Percentiles rank a stretch among this genome's conserved stretches.
Evolutionary conservation across 352 stramenopile species (phyloP).

Genomic region (Globisporangium spiculum): DNA sequence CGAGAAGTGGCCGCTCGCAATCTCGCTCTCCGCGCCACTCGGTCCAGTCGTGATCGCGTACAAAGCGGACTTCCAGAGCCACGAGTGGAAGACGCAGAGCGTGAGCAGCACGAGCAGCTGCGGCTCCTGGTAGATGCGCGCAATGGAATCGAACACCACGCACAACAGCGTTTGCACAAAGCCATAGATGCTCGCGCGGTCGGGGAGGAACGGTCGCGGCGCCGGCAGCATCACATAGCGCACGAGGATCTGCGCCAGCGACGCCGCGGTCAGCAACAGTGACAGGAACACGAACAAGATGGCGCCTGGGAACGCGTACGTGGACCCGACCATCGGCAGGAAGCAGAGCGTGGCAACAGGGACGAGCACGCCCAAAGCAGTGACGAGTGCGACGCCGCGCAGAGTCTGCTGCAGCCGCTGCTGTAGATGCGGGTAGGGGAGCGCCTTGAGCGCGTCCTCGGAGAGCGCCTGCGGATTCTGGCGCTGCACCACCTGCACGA

Average conservation of each 20-base stretch:
- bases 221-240: conserved; percentile 45
- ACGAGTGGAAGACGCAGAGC: conserved; percentile 45
- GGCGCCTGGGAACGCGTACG: conserved; percentile 30
- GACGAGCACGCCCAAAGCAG: conserved; percentile 15
- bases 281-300: conserved; percentile 24
- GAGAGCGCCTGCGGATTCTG: conserved; percentile 8
- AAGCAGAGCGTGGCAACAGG: conserved; percentile 30
- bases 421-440: conserved; percentile 44
- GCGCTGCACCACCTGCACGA: conserved; percentile 28
- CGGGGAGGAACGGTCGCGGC: conserved; percentile 22
- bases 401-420: conserved; percentile 54
- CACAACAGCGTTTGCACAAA: conserved; percentile 37
- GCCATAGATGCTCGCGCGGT: conserved; percentile 23
- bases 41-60: conserved; percentile 13
- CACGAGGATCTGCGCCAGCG: conserved; percentile 34
- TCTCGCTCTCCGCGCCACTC: not conserved
- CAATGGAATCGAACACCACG: conserved; percentile 25
- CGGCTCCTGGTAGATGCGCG: conserved; percentile 36
- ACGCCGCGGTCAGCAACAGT: conserved; percentile 19
- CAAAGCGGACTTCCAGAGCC: conserved; percentile 37
- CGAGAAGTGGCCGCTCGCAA: conserved; percentile 22
- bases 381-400: conserved; percentile 41
- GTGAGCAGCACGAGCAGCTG: conserved; percentile 42
- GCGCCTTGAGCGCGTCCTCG: not conserved
- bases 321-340: conserved; percentile 28